Evolutionary conservation across 805 yeast species (phyloP).

Genomic region (Starmerella riodocensis): DNA sequence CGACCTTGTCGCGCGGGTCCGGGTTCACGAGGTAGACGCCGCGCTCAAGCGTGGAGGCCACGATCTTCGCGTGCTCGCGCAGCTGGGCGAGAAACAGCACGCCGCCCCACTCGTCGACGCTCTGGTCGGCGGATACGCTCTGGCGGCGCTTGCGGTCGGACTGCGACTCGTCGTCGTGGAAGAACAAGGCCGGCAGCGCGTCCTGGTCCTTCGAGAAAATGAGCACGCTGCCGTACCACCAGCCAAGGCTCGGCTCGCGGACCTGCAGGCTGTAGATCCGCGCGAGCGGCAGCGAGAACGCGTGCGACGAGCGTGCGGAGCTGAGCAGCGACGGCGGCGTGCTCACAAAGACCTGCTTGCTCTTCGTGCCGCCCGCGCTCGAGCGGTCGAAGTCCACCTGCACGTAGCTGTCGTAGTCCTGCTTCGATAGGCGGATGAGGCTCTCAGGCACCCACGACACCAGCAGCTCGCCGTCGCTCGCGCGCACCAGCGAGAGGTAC

Average conservation of each 20-base stretch:
- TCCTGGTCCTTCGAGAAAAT: slow-evolving; percentile 50
- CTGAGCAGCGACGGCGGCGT: slow-evolving; percentile 33
- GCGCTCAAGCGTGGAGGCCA: slow-evolving; percentile 56
- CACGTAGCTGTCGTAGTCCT: slow-evolving; percentile 37
- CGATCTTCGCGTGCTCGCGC: slow-evolving; percentile 43
- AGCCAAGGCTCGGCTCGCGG: slow-evolving; percentile 68
- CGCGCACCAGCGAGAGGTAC: slow-evolving; percentile 50
- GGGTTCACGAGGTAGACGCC: slow-evolving; percentile 71
- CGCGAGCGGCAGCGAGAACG: slow-evolving; percentile 50
- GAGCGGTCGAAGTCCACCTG: slow-evolving; percentile 36
- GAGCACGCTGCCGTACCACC: slow-evolving; percentile 85
- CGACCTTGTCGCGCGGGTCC: slow-evolving; percentile 46
- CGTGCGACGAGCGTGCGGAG: slow-evolving; percentile 45
- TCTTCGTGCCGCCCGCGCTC: slow-evolving; percentile 19
- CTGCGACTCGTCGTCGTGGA: slow-evolving; percentile 78
- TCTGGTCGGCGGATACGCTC: slow-evolving; percentile 24
- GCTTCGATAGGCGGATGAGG: slow-evolving; percentile 28
- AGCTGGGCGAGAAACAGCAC: slow-evolving; percentile 52
- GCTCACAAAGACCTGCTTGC: slow-evolving; percentile 29
- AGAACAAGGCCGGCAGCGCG: slow-evolving; percentile 70
- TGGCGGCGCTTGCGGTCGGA: slow-evolving; percentile 46
- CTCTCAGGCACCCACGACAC: slow-evolving; percentile 55
- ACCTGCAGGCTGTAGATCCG: slow-evolving; percentile 67
- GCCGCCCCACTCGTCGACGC: slow-evolving; percentile 67
- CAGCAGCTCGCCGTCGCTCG: slow-evolving; percentile 41